Evolutionary conservation across 2,329 filamentous ascomycete species (phyloP), one percentile per base, ranked within the genome.

Genomic region (Verticillium longisporum): DNA sequence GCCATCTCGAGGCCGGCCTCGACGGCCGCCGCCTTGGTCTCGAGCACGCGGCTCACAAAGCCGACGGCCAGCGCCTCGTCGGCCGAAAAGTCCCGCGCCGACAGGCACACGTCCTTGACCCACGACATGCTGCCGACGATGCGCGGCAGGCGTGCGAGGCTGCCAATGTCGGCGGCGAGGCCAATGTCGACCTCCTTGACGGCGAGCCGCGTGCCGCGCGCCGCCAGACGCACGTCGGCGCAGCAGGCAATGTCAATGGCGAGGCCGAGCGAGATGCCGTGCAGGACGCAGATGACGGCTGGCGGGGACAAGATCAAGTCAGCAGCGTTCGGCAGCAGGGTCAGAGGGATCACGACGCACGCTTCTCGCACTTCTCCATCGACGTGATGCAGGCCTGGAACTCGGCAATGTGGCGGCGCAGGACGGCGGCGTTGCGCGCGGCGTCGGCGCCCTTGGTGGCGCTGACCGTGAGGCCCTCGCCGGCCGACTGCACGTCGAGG

Each of bases 331-430:
- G n/a, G n/a, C n/a, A n/a, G n/a, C n/a, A n/a, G n/a, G n/a, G n/a
- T n/a, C n/a, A n/a, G n/a, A n/a, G n/a, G n/a, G n/a, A 58, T 21
- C 1, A 21, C 6, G 26, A 79, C 84, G 67, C 74, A 88, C 86
- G 92, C 77, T 98, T 98, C 76, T 95, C 90, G 75, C 94, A 98
- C 67, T 83, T 87, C 73, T 97, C 94, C 59, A 96, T 78, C 14
- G 87, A 83, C 1, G 81, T 82, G 64, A 99, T 87, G 69, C 87
- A 89, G 58, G 83, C 82, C 74, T 99, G 95, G 73, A 97, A 96
- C 64, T 91, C 86, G 63, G 82, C 75, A 61, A 98, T 88, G 72
- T 91, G 83, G 36, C 86, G 82, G 57, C 90, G 83, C 57, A 93
- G 69, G 4, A 69, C 68, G 38, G 81, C 80, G 0, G 89, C 88